Percentiles rank a stretch among this genome's conserved stretches.
These are phyloP conservation scores for Kodamaea alishanica DNA, from an alignment of 1,139 yeast species.

Conservation along the genomic window DNA sequence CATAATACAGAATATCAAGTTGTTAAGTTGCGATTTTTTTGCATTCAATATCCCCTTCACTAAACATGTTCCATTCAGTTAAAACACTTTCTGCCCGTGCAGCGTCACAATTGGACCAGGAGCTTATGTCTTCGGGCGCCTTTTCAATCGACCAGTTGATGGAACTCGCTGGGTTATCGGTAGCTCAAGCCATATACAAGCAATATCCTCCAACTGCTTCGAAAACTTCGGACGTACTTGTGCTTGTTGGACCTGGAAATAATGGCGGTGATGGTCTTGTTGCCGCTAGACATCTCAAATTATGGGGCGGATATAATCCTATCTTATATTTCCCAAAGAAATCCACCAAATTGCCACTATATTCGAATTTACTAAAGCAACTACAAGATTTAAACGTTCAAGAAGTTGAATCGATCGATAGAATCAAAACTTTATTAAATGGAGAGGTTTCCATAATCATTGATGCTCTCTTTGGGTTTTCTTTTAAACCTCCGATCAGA, in stretches of 20 bases:
- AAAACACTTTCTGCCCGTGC: conserved; percentile 52
- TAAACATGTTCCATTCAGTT: conserved; percentile 5
- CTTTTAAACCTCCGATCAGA: conserved; percentile 85
- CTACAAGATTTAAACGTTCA: conserved; percentile 52
- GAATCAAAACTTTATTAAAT: conserved; percentile 24
- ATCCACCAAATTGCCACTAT: conserved; percentile 43
- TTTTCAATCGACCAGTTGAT: conserved; percentile 90
- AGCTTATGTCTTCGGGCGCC: conserved; percentile 80
- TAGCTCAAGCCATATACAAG: conserved; percentile 77
- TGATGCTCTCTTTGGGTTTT: conserved; percentile 90
- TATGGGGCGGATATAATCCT: conserved; percentile 73
- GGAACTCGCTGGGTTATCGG: conserved; percentile 95
- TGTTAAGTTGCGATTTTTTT: background rate
- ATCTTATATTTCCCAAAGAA: conserved; percentile 64
- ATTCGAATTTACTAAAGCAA: conserved; percentile 51
- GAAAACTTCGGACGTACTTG: conserved; percentile 45
- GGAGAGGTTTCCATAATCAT: conserved; percentile 40
- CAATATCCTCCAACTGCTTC: conserved; percentile 53
- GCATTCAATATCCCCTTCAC: background rate
- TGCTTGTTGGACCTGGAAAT: conserved; percentile 92
- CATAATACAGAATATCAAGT: background rate
- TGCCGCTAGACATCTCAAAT: conserved; percentile 83
- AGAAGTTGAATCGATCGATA: conserved; percentile 37
- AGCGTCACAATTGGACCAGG: conserved; percentile 79
- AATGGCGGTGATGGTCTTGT: conserved; percentile 97